Evolutionary conservation across 1,284 basidiomycete species (phyloP).

Genomic region (Abortiporus biennis): DNA sequence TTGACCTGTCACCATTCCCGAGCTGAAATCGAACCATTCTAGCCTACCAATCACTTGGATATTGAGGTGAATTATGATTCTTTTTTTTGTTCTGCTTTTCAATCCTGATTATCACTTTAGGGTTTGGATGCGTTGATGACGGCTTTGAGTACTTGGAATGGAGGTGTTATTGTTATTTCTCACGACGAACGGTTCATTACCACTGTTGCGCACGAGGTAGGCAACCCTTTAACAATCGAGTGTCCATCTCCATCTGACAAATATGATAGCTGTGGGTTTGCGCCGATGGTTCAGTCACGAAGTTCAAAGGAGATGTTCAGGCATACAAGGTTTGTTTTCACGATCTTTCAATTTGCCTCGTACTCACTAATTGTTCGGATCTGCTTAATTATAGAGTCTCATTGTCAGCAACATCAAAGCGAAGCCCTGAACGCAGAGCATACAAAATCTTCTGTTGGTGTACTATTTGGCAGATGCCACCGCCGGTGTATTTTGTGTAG

Average conservation of each 20-base stretch:
- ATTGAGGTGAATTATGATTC: constrained; percentile 59
- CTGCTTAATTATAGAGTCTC: constrained; percentile 43
- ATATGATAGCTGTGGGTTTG: constrained; percentile 79
- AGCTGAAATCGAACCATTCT: not conserved
- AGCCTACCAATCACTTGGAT: constrained; percentile 98
- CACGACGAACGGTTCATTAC: constrained; percentile 95
- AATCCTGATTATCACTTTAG: constrained; percentile 23
- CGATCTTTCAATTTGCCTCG: not conserved
- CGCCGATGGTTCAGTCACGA: constrained; percentile 75
- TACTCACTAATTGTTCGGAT: constrained; percentile 2
- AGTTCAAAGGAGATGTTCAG: constrained; percentile 89
- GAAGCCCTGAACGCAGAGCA: constrained; percentile 45
- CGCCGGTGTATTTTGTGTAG: too few relatives aligned
- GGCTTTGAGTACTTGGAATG: constrained; percentile 87
- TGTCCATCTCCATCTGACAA: not conserved
- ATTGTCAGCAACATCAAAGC: constrained; percentile 78
- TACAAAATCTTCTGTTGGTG: too few relatives aligned
- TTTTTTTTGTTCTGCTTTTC: not conserved
- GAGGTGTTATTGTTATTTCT: constrained; percentile 91
- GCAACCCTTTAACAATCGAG: constrained; percentile 9
- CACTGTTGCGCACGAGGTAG: constrained; percentile 71
- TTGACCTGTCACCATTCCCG: not conserved
- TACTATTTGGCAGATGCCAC: too few relatives aligned
- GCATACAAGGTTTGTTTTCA: constrained; percentile 74
- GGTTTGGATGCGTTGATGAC: constrained; percentile 95